Percentiles rank a stretch among this genome's conserved stretches.
Evolutionary conservation across 2,329 filamentous ascomycete species (phyloP).

Genomic region (Myotisia sp.): DNA sequence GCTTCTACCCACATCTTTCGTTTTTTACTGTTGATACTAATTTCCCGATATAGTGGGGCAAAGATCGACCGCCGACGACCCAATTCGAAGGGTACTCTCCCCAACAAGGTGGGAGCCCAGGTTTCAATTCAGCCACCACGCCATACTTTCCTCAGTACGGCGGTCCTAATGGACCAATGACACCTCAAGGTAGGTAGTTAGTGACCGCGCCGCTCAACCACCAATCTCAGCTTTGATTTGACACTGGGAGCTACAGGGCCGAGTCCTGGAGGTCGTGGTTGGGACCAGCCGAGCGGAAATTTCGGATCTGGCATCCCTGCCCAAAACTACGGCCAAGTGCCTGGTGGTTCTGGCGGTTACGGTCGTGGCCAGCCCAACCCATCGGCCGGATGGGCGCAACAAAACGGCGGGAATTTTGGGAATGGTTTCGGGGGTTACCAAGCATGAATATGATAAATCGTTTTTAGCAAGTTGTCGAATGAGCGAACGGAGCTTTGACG

Average conservation of each 20-base stretch:
- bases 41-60: slow-evolving; percentile 64
- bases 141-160: slow-evolving; percentile 89
- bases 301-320: slow-evolving; percentile 31
- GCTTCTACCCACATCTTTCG: slow-evolving; percentile 9
- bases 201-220: not conserved
- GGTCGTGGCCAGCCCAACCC: slow-evolving; percentile 53
- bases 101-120: slow-evolving; percentile 56
- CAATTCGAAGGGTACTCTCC: slow-evolving; percentile 74
- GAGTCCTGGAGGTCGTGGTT: slow-evolving; percentile 43
- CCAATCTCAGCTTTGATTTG: slow-evolving; percentile 16
- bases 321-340: slow-evolving; percentile 46
- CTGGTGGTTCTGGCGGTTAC: slow-evolving; percentile 64
- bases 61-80: slow-evolving; percentile 83
- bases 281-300: slow-evolving; percentile 42
- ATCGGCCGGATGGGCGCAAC: slow-evolving; percentile 40
- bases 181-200: slow-evolving; percentile 38
- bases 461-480: too few species aligned
- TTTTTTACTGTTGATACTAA: slow-evolving; percentile 9
- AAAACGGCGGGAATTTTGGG: slow-evolving; percentile 33
- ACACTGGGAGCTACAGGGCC: slow-evolving; percentile 28
- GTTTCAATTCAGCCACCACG: slow-evolving; percentile 59
- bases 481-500: slow-evolving; percentile 16
- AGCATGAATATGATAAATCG: too few species aligned
- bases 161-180: slow-evolving; percentile 51
- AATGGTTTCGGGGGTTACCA: slow-evolving; percentile 49